Conservation (phyloP, 768 basidiomycete genomes). For the Podaxis rugospora region DNA sequence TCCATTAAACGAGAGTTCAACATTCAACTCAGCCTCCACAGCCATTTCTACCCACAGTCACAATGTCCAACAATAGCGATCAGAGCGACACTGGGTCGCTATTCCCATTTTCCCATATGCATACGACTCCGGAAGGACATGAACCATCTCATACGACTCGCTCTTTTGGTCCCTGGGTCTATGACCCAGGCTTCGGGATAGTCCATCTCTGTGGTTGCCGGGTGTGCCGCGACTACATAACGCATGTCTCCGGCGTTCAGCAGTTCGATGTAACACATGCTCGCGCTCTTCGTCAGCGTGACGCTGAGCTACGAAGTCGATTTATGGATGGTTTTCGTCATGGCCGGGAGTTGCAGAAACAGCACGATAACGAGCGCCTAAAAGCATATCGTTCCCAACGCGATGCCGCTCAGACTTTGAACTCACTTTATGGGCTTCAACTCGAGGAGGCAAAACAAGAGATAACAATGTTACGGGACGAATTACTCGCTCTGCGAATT, state of each 20-base stretch:
- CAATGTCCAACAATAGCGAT: not conserved
- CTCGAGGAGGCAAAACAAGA: conserved; percentile 16
- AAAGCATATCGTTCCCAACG: conserved; percentile 17
- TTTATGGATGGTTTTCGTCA: conserved; percentile 16
- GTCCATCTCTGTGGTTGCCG: conserved; percentile 14
- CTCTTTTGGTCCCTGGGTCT: conserved; percentile 5
- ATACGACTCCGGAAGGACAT: not conserved
- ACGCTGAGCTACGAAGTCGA: conserved; percentile 3
- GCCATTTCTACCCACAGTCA: not conserved
- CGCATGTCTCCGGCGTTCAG: conserved; percentile 11
- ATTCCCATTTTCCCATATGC: not conserved
- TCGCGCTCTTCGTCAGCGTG: conserved; percentile 11
- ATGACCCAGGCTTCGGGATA: conserved; percentile 15
- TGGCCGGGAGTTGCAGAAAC: conserved; percentile 13
- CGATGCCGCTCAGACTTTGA: conserved; percentile 15
- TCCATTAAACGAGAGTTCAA: not conserved
- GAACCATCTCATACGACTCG: not conserved
- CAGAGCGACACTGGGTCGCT: not conserved
- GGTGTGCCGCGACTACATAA: conserved; percentile 14
- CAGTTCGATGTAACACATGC: conserved; percentile 9
- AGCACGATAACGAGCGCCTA: conserved; percentile 15
- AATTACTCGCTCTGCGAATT: conserved; percentile 19
- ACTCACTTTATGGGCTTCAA: conserved; percentile 10
- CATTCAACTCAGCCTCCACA: not conserved
- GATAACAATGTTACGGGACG: conserved; percentile 18